Percentiles rank a stretch among this genome's conserved stretches.
Conservation (phyloP, 495 filamentous ascomycete genomes). For the Lindgomyces ingoldianus region DNA sequence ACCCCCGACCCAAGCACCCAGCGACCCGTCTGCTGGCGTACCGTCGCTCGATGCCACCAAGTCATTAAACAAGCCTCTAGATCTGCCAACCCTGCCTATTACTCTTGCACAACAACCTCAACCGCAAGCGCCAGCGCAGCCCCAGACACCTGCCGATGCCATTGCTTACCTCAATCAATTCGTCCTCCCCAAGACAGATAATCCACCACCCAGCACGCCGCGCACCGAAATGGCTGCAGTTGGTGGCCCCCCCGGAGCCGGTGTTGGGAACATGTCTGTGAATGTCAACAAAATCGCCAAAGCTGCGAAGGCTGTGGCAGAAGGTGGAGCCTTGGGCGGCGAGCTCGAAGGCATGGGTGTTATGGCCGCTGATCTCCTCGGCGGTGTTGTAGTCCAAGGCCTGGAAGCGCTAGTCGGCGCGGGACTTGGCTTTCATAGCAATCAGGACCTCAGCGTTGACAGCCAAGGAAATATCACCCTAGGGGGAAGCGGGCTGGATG, state of each 20-base stretch:
- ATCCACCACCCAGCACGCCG: conserved; percentile 5
- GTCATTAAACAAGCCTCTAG: conserved; percentile 4
- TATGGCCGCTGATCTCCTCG: conserved; percentile 29
- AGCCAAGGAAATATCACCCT: conserved; percentile 6
- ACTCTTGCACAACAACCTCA: conserved; percentile 45
- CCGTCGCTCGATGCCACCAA: background rate
- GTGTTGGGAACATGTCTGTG: conserved; percentile 15
- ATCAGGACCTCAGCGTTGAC: conserved; percentile 3
- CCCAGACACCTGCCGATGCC: conserved; percentile 47
- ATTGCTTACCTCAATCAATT: conserved; percentile 69
- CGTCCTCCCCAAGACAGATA: conserved; percentile 52
- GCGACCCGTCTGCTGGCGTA: background rate
- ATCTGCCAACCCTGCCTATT: conserved; percentile 6
- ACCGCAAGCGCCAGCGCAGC: conserved; percentile 37
- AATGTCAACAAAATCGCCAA: conserved; percentile 30
- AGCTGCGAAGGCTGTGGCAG: conserved; percentile 32
- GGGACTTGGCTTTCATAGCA: conserved; percentile 12
- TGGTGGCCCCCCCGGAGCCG: conserved; percentile 26
- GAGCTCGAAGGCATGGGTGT: conserved; percentile 34
- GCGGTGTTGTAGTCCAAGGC: conserved; percentile 32
- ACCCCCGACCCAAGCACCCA: conserved; percentile 4
- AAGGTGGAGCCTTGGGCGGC: conserved; percentile 11
- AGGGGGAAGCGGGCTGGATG: conserved; percentile 8
- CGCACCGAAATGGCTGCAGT: conserved; percentile 27
- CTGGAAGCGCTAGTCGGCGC: conserved; percentile 34